Evolutionary conservation across 2,329 filamentous ascomycete species (phyloP), one percentile per base, ranked within the genome.

Genomic region (Calonectria henricotiae): DNA sequence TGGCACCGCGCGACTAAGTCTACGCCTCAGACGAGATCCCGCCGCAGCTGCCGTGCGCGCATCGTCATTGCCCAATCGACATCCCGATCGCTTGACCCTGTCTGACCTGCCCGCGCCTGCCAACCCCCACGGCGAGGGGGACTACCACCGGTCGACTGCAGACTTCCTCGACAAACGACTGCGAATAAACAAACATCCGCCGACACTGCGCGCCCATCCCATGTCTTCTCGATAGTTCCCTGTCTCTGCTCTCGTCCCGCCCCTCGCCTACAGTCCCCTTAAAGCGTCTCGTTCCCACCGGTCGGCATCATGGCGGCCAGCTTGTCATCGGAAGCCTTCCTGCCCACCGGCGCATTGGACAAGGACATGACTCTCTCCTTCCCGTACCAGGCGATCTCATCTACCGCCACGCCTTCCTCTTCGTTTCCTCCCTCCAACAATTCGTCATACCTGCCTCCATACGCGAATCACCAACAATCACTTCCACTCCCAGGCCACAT

Each of bases 271-370:
- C 47, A 5, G 23, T 23, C 4, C 13, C 43, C 32, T 37, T 54
- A 58, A 47, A 58, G 30, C 49, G 39, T 12, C 15, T 20, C 20
- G 23, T 43, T n/a, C 74, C 61, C 43, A 43, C 47, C 70, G 67
- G 71, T 63, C 71, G 71, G 68, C 71, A 75, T 72, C 65, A 77
- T 77, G 76, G 69, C 76, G 60, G 67, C 74, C 61, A 75, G 74
- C 46, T 63, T 79, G 51, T 74, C 73, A 30, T 70, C 77, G 58
- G 76, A 78, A 62, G 75, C 77, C 55, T 79, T 79, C 71, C 66
- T 79, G 71, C 77, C 77, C 49, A 75, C 77, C 51, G 77, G 77
- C 68, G 75, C 71, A 55, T 74, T 78, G 68, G 75, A 79, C 47
- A 55, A 69, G 58, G 75, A 77, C 61, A 54, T 67, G 66, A 54